Conservation (phyloP, 2,329 filamentous ascomycete species). For the Juglanconis sp. region DNA sequence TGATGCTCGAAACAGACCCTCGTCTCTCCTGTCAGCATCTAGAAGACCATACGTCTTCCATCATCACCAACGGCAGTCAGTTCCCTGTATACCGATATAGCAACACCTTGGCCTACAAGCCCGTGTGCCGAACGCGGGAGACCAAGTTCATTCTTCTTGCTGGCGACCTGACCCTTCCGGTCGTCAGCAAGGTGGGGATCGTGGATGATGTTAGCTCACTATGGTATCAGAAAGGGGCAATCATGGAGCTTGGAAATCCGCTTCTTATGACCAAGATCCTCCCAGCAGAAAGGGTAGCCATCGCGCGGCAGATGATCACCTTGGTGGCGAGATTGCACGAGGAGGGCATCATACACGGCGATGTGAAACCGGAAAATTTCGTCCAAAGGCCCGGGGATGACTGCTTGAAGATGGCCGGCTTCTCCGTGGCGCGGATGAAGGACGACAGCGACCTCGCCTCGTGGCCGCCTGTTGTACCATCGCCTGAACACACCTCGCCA, state of each 20-base stretch:
- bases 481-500: conserved; percentile 1
- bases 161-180: no score
- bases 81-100: conserved; percentile 3
- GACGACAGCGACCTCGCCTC: conserved; percentile 9
- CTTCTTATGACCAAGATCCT: conserved; percentile 3
- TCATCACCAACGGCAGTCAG: background rate
- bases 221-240: conserved; percentile 9
- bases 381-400: background rate
- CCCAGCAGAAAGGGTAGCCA: conserved; percentile 5
- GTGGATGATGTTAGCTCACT: conserved; percentile 11
- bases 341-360: conserved; percentile 4
- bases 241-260: background rate
- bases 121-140: background rate
- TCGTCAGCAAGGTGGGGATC: conserved; percentile 5
- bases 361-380: conserved; percentile 6
- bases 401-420: background rate
- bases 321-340: conserved; percentile 4
- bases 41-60: background rate
- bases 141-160: no score
- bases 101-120: conserved; percentile 7
- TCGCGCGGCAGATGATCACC: conserved; percentile 2
- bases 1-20: conserved; percentile 11
- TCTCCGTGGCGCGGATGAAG: conserved; percentile 3
- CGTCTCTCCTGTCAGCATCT: conserved; percentile 12
- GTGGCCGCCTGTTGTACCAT: background rate